A percentile compares a stretch with the other conserved stretches of the same genome.
phyloP scores from a whole-genome alignment of 2,329 filamentous ascomycete species.

The Pyrenochaeta sp. region DNA sequence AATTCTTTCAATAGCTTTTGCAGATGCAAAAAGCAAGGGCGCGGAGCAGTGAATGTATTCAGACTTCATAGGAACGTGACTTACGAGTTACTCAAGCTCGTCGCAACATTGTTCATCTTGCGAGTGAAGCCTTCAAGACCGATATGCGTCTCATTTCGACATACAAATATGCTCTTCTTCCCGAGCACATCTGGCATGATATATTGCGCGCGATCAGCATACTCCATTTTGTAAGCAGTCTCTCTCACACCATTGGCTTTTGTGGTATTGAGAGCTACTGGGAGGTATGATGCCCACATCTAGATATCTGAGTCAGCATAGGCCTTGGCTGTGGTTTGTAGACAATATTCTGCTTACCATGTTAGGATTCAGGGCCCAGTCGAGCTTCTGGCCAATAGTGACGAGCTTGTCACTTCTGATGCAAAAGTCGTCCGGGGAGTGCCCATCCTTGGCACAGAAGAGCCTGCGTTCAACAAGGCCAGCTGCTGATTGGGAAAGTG shows the following conservation, averaged over 20 bases:
- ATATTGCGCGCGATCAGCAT: background rate
- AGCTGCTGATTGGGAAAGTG: background rate
- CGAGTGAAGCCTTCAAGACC: conserved; percentile 7
- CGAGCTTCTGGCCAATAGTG: conserved; percentile 1
- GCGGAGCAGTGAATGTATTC: background rate
- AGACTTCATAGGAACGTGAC: background rate
- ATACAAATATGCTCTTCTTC: background rate
- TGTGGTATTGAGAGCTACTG: background rate
- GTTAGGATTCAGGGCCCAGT: background rate
- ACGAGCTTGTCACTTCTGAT: background rate
- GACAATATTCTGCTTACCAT: background rate
- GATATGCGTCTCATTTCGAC: background rate
- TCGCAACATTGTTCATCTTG: conserved; percentile 8
- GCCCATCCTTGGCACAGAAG: background rate
- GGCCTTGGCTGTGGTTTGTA: background rate
- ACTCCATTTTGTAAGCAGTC: background rate
- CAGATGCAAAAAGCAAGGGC: background rate
- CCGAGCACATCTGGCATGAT: background rate
- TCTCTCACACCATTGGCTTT: background rate
- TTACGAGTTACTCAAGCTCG: conserved; percentile 10
- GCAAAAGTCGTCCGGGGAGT: background rate
- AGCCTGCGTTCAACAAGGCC: background rate
- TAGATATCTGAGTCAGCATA: background rate
- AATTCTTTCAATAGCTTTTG: background rate
- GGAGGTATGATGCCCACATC: conserved; percentile 2